Percentiles rank a stretch among this genome's conserved stretches.
phyloP scores from a whole-genome alignment of 1,139 yeast genomes.

The Saccharomyces hybrid region DNA sequence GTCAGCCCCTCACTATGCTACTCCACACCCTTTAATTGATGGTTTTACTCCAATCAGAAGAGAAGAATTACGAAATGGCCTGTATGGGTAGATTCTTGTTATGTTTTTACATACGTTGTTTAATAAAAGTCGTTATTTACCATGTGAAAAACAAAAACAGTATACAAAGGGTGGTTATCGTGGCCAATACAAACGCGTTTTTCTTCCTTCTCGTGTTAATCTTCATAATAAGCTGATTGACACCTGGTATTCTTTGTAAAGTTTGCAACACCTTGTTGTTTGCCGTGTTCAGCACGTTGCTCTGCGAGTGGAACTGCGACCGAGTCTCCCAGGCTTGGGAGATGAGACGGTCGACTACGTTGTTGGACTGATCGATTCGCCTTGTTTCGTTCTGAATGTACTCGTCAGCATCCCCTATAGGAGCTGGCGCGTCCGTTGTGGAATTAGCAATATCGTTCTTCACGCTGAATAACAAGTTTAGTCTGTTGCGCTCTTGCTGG shows the following conservation, averaged over 20 bases:
- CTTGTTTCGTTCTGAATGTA: conserved; percentile 73
- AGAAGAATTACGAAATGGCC: neutral
- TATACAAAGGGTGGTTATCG: conserved; percentile 66
- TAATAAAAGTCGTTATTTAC: conserved; percentile 14
- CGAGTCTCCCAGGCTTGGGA: conserved; percentile 84
- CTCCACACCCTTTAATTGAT: conserved; percentile 1
- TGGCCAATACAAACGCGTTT: conserved; percentile 77
- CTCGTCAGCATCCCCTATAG: conserved; percentile 41
- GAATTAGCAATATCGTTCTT: conserved; percentile 56
- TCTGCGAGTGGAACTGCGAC: conserved; percentile 72
- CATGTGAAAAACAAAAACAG: conserved; percentile 54
- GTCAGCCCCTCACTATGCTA: neutral
- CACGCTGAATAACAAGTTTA: conserved; percentile 67
- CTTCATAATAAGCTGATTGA: conserved; percentile 65
- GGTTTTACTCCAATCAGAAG: neutral
- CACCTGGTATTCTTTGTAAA: conserved; percentile 70
- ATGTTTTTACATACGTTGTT: neutral
- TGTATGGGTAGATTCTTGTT: neutral
- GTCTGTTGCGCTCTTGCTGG: conserved; percentile 66
- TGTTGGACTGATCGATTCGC: conserved; percentile 66
- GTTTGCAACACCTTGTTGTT: conserved; percentile 56
- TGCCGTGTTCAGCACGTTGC: conserved; percentile 55
- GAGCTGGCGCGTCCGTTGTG: conserved; percentile 18
- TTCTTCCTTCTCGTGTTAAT: conserved; percentile 86
- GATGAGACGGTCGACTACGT: conserved; percentile 69